Evolutionary conservation across 129 eudicot species (phyloP).

Genomic region (Chrysanthemum makinoi): DNA sequence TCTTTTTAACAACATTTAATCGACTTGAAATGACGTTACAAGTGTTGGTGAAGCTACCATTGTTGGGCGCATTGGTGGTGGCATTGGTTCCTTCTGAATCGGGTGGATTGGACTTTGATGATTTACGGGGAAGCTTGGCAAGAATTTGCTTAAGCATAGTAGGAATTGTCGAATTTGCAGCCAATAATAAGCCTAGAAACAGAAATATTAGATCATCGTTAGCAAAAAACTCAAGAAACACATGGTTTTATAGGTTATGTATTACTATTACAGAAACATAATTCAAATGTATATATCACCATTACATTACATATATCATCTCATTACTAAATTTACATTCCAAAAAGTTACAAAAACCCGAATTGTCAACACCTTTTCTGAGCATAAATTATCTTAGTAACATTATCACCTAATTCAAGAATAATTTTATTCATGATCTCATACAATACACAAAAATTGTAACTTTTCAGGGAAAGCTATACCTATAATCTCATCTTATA

Average conservation of each 20-base stretch:
- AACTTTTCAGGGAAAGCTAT: not conserved
- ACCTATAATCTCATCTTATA: constrained; percentile 3
- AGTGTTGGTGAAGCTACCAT: constrained; percentile 51
- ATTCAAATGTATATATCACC: too few species aligned
- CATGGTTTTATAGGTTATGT: not conserved
- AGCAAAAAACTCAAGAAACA: constrained; percentile 14
- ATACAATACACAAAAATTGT: too few species aligned
- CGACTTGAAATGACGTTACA: constrained; percentile 60
- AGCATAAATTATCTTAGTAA: not conserved
- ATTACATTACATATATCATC: too few species aligned
- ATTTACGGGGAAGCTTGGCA: constrained; percentile 62
- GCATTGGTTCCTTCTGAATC: constrained; percentile 42
- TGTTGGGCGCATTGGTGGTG: constrained; percentile 33
- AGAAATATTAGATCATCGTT: constrained; percentile 17
- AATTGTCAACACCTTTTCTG: not conserved
- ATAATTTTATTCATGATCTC: not conserved
- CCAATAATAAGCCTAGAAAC: constrained; percentile 37
- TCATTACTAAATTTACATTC: too few species aligned
- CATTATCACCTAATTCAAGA: too few species aligned
- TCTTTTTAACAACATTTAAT: constrained; percentile 58
- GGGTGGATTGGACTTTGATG: constrained; percentile 48
- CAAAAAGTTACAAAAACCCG: not conserved
- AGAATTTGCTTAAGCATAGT: constrained; percentile 76
- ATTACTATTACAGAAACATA: not conserved
- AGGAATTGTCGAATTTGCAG: constrained; percentile 38